Evolutionary conservation across 192 early-diverging fungal species (phyloP).

Genomic region (Podila horticola): DNA sequence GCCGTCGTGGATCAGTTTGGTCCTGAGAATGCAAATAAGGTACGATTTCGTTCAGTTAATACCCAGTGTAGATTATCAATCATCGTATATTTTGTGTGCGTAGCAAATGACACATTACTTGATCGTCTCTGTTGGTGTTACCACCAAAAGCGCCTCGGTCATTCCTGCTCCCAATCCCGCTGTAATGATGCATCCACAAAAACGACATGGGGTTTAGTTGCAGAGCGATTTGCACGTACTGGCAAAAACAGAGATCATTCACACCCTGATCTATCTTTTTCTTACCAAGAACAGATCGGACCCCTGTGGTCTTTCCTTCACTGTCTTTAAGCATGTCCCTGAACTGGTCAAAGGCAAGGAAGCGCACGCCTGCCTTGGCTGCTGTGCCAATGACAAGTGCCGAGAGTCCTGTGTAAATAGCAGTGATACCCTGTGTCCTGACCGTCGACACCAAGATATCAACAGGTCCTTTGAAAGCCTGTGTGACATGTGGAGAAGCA

Average conservation of each 20-base stretch:
- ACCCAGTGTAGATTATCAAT: constrained; percentile 2
- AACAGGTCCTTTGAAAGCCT: constrained; percentile 80
- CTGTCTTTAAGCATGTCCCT: constrained; percentile 75
- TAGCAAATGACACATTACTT: constrained; percentile 65
- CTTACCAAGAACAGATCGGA: constrained; percentile 68
- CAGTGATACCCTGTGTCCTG: constrained; percentile 73
- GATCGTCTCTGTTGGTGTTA: constrained; percentile 95
- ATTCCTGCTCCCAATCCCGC: constrained; percentile 91
- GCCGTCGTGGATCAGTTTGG: constrained; percentile 94
- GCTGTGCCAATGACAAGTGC: constrained; percentile 94
- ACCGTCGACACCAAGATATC: constrained; percentile 83
- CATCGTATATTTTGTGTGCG: background rate
- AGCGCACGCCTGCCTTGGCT: constrained; percentile 92
- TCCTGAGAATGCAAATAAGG: constrained; percentile 56
- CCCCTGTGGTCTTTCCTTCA: constrained; percentile 75
- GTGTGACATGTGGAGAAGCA: background rate
- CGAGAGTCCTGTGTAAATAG: constrained; percentile 88
- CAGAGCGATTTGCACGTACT: background rate
- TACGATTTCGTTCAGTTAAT: too few species aligned
- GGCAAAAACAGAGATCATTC: background rate
- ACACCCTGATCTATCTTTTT: background rate
- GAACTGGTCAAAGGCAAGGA: constrained; percentile 91
- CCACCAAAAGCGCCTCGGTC: constrained; percentile 87
- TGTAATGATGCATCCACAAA: constrained; percentile 1
- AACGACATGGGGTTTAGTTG: background rate